These are phyloP conservation scores for Tetrahymena elliotti DNA, from an alignment of 73 alveolate species.

Conservation along the genomic window DNA sequence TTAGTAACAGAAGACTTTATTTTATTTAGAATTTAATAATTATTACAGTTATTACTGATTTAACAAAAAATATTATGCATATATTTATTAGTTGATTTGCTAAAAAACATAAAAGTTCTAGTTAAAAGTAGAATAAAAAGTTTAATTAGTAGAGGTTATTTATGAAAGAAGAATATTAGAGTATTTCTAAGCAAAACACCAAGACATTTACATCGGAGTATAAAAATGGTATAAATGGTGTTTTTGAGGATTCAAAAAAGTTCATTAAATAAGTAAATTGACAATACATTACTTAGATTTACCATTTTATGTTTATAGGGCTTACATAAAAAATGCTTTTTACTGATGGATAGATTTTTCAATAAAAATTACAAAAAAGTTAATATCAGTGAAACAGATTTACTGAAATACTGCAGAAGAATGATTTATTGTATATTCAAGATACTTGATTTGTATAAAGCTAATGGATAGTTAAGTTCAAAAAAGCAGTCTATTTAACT, in stretches of 20 bases:
- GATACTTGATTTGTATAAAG: not conserved
- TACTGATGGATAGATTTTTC: not conserved
- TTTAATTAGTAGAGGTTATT: not conserved
- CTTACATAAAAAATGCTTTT: not conserved
- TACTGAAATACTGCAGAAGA: not conserved
- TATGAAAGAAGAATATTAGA: not conserved
- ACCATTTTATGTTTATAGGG: not conserved
- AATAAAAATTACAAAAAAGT: not conserved
- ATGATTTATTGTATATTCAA: not conserved
- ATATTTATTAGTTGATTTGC: no score
- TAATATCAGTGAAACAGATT: not conserved
- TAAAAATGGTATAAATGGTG: not conserved
- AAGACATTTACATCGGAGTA: not conserved
- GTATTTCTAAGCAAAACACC: not conserved
- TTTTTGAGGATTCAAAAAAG: not conserved
- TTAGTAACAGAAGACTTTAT: not conserved
- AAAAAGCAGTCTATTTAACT: not conserved
- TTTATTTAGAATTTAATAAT: not conserved
- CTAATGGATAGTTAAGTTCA: not conserved
- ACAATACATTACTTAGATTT: not conserved
- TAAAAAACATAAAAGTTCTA: not conserved
- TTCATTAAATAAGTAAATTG: not conserved
- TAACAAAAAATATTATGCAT: no score
- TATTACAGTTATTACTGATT: no score
- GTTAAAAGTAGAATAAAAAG: not conserved